These are phyloP conservation scores for Bondarzewia mesenterica DNA, from an alignment of 1,284 basidiomycete genomes.

Conservation along the genomic window DNA sequence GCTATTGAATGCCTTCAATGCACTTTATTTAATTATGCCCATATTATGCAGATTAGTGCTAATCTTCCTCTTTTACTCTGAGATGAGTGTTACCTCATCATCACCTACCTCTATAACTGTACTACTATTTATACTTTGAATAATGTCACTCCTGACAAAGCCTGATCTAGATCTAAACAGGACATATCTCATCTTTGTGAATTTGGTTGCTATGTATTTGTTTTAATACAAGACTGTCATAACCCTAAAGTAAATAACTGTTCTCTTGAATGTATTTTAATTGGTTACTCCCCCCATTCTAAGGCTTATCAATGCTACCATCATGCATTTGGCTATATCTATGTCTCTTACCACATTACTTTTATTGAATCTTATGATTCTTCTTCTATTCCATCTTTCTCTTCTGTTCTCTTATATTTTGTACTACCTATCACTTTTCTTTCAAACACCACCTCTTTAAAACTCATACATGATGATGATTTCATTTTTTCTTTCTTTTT, in stretches of 20 bases:
- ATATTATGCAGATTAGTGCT: slow-evolving; percentile 17
- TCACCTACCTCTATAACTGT: slow-evolving; percentile 5
- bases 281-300: slow-evolving; percentile 23
- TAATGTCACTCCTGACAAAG: slow-evolving; percentile 12
- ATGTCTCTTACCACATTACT: neutral
- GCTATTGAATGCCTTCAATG: slow-evolving; percentile 18
- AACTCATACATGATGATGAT: neutral
- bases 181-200: slow-evolving; percentile 15
- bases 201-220: slow-evolving; percentile 15
- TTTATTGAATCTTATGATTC: neutral
- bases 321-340: neutral
- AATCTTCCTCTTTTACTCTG: slow-evolving; percentile 16
- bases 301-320: slow-evolving; percentile 21
- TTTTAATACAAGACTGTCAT: slow-evolving; percentile 12
- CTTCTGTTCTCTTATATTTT: no score
- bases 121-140: slow-evolving; percentile 1
- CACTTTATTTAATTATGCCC: slow-evolving; percentile 17
- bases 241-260: slow-evolving; percentile 23
- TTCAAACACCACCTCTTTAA: no score
- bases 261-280: slow-evolving; percentile 24
- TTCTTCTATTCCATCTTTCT: no score
- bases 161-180: slow-evolving; percentile 11
- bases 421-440: neutral
- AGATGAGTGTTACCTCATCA: slow-evolving; percentile 19
- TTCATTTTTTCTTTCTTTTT: neutral